Evolutionary conservation across 2,329 filamentous ascomycete species (phyloP).

Genomic region (Apiospora aurea): DNA sequence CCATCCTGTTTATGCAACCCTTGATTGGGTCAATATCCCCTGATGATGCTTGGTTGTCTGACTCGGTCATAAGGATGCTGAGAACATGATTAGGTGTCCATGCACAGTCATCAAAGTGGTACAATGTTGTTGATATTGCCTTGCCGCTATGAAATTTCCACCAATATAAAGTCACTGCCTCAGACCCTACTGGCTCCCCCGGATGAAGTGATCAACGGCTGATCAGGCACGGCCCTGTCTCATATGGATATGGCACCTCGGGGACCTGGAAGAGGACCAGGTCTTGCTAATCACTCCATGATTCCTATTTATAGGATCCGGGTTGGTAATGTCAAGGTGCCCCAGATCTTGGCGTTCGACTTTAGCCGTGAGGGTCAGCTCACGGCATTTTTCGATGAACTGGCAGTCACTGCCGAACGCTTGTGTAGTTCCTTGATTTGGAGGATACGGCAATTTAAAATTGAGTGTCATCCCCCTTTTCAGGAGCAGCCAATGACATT

Average conservation of each 20-base stretch:
- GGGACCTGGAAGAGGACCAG: neutral
- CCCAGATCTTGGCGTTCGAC: constrained; percentile 13
- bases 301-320: neutral
- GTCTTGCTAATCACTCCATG: neutral
- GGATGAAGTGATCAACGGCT: neutral
- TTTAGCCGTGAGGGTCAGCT: neutral
- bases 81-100: too few relatives aligned
- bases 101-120: too few relatives aligned
- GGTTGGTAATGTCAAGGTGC: neutral
- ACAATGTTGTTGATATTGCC: neutral
- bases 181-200: neutral
- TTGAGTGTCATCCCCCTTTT: neutral
- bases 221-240: too few relatives aligned
- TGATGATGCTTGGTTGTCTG: too few relatives aligned
- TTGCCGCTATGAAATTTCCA: neutral
- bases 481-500: neutral
- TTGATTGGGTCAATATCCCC: neutral
- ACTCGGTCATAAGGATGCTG: neutral
- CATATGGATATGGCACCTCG: neutral
- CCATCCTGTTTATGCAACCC: fast-evolving
- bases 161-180: neutral
- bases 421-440: neutral
- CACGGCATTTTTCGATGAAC: neutral
- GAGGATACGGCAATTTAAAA: neutral
- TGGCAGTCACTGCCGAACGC: neutral